A percentile compares a stretch with the other conserved stretches of the same genome.
phyloP scores from a whole-genome alignment of 192 early-diverging fungal genomes.

The Allomyces macrogynus region DNA sequence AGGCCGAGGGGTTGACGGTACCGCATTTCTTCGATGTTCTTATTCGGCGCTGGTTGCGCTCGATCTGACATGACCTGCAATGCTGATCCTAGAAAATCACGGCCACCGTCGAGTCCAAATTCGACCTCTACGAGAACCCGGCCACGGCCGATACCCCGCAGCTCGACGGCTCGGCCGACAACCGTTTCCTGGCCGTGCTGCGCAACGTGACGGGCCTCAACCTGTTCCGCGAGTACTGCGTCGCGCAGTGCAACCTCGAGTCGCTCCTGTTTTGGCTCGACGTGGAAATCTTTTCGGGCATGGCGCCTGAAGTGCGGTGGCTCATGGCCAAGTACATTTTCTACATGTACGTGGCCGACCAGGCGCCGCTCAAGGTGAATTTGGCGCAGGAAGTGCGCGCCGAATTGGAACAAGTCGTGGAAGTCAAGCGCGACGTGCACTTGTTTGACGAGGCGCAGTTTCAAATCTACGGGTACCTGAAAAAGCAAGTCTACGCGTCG shows the following conservation, averaged over 20 bases:
- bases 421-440: slow-evolving; percentile 30
- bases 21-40: neutral
- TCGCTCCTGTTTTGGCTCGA: slow-evolving; percentile 66
- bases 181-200: slow-evolving; percentile 17
- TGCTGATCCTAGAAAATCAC: neutral
- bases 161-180: slow-evolving; percentile 12
- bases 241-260: slow-evolving; percentile 58
- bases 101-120: too few relatives aligned
- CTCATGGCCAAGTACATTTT: slow-evolving; percentile 33
- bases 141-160: neutral
- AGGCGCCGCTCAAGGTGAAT: slow-evolving; percentile 50
- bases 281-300: slow-evolving; percentile 50
- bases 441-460: slow-evolving; percentile 68
- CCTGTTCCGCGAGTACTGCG: slow-evolving; percentile 32
- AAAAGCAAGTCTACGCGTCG: slow-evolving; percentile 46
- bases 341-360: slow-evolving; percentile 44
- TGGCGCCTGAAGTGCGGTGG: slow-evolving; percentile 21
- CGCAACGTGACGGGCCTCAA: slow-evolving; percentile 20
- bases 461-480: slow-evolving; percentile 51
- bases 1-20: slow-evolving; percentile 14
- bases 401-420: slow-evolving; percentile 45
- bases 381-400: slow-evolving; percentile 43
- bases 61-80: neutral
- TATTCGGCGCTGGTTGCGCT: neutral
- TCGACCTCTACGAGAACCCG: neutral